Base-by-base conservation (phyloP, 1,284 basidiomycete genomes). In the Cutaneotrichosporon mucoides region DNA sequence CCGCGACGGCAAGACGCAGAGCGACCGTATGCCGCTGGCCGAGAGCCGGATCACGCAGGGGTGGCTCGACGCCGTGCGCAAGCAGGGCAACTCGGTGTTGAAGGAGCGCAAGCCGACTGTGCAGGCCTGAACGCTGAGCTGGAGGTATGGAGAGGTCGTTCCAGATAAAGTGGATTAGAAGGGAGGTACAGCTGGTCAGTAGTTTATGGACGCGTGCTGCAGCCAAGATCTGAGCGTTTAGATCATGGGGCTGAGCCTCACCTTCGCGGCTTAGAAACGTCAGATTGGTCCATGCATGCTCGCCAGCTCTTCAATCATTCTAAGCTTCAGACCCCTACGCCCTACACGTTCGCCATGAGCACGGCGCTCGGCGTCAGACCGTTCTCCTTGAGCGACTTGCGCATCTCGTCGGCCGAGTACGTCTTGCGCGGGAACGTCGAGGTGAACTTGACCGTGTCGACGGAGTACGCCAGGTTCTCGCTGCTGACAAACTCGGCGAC, bases 401-500 rank as follows among this genome's bases (percentile, higher is more conserved):
- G 62, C 72, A 78, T 76, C 8, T 79, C 77, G 7, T 62, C 71
- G 12, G 66, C 62, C 9, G 64, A 55, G 57, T 67, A 79, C n/a
- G 66, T 69, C 67, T 78, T 78, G 45, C 89, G 86, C 40, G 92
- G 92, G 81, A 93, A 95, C 43, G 88, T 86, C 64, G 86, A 85
- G 2, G 88, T 80, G 65, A 95, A 84, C 5, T 81, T 83, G 40
- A 93, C 85, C 0, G 86, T 87, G 48, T 91, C 87, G 6, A 87
- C 88, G 63, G 86, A 84, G 43, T 90, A 84, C 3, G 78, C 73
- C 35, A 88, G 75, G 43, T 83, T 83, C 76, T 95, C 89, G 1
- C 82, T 83, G 8, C 88, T 90, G 38, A 95, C 78, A 73, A 82
- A 93, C 75, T 92, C 90, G n/a, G 89, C 90, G 0, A 94, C 89